Conservation (phyloP, 345 rosid species). For the Syzygium oleosum region DNA sequence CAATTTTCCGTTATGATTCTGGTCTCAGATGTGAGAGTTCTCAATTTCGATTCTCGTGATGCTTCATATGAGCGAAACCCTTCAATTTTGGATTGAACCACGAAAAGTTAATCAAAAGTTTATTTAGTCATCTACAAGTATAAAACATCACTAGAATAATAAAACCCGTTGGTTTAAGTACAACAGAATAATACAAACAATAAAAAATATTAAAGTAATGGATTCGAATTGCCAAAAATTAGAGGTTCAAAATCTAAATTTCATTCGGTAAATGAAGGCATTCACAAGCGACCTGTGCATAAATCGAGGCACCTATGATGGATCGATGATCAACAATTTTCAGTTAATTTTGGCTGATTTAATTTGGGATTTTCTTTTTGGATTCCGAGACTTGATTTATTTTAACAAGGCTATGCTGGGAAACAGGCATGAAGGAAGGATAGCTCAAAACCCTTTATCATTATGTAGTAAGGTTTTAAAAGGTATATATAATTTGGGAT, state of each 20-base stretch:
- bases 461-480: no score
- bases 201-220: background rate
- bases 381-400: no score
- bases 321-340: background rate
- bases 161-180: no score
- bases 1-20: background rate
- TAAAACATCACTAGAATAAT: background rate
- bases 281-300: no score
- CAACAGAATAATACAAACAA: background rate
- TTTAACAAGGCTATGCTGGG: no score
- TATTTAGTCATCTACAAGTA: background rate
- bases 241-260: background rate
- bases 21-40: background rate
- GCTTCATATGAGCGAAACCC: background rate
- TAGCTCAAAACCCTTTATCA: no score
- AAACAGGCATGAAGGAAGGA: no score
- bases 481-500: no score
- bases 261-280: rapidly evolving
- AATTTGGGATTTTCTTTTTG: background rate
- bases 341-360: background rate
- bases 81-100: background rate
- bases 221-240: background rate
- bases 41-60: no score
- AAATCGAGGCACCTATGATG: background rate
- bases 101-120: background rate